Conservation (phyloP, 2,329 filamentous ascomycete genomes). For the Fusarium irregulare region DNA sequence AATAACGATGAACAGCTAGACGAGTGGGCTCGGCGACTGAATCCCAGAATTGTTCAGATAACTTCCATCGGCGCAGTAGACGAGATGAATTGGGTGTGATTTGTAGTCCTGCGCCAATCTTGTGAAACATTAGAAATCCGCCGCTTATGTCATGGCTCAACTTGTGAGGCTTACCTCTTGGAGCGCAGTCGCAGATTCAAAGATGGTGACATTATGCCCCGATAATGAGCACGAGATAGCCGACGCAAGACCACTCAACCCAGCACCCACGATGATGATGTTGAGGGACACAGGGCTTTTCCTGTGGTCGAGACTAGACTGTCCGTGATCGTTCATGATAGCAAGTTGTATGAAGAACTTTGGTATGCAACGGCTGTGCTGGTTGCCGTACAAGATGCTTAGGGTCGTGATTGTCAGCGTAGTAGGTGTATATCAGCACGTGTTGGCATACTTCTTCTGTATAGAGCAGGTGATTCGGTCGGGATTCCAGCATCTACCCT, state of each 20-base stretch:
- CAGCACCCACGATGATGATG: constrained; percentile 57
- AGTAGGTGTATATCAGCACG: not conserved
- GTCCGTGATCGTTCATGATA: not conserved
- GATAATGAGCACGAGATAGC: constrained; percentile 53
- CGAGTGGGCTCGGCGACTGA: constrained; percentile 57
- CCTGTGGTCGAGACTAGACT: not conserved
- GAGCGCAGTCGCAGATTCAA: constrained; percentile 55
- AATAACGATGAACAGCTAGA: constrained; percentile 65
- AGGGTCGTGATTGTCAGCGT: not conserved
- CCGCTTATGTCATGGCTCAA: not conserved
- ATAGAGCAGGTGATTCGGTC: not conserved
- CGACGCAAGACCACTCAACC: constrained; percentile 56
- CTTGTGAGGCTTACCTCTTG: constrained; percentile 46
- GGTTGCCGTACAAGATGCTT: not conserved
- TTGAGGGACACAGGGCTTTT: constrained; percentile 41
- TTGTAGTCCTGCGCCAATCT: constrained; percentile 64
- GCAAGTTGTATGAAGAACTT: not conserved
- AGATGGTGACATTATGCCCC: constrained; percentile 55
- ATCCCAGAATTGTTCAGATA: constrained; percentile 57
- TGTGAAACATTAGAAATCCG: not conserved
- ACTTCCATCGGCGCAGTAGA: constrained; percentile 62
- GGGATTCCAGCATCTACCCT: not conserved
- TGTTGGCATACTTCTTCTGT: not conserved
- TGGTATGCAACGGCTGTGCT: not conserved
- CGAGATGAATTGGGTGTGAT: constrained; percentile 63